These are phyloP conservation scores for Auxenochlorella pyrenoidosa DNA, from an alignment of 139 green algal species.

Conservation along the genomic window DNA sequence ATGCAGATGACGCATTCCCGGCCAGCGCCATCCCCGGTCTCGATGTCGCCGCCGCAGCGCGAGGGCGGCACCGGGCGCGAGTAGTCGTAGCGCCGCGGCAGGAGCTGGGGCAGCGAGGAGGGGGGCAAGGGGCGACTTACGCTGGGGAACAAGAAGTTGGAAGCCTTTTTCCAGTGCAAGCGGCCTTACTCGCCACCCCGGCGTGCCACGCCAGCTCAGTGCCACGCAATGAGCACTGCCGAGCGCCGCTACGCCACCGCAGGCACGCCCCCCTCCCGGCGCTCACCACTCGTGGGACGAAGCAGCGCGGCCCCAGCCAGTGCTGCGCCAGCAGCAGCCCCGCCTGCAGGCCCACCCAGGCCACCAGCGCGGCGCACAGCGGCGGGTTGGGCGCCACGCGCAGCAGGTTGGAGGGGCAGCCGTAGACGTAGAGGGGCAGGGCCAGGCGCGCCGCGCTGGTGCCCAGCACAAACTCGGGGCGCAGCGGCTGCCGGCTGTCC, in stretches of 20 bases:
- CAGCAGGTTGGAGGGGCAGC: conserved; percentile 76
- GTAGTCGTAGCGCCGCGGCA: conserved; percentile 89
- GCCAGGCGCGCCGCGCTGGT: conserved; percentile 62
- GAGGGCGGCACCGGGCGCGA: conserved; percentile 16
- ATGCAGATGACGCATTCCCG: conserved; percentile 8
- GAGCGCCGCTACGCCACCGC: background rate
- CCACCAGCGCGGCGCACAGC: conserved; percentile 58
- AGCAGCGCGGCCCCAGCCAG: conserved; percentile 72
- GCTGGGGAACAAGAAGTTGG: too few species aligned
- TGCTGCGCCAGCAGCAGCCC: conserved; percentile 74
- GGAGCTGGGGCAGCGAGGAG: conserved; percentile 40
- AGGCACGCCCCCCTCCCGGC: too few species aligned
- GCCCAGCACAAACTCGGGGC: conserved; percentile 80
- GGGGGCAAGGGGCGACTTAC: background rate
- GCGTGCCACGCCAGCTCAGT: background rate
- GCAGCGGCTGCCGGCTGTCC: conserved; percentile 75
- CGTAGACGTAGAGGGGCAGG: conserved; percentile 84
- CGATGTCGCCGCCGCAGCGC: background rate
- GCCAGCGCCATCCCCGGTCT: background rate
- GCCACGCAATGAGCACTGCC: too few species aligned
- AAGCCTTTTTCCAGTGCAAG: too few species aligned
- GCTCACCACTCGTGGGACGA: conserved; percentile 66
- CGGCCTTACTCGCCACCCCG: too few species aligned
- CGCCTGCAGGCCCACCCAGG: conserved; percentile 69
- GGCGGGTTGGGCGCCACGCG: conserved; percentile 28